Evolutionary conservation across 2,329 filamentous ascomycete species (phyloP).

Genomic region (Aureobasidium sp.): DNA sequence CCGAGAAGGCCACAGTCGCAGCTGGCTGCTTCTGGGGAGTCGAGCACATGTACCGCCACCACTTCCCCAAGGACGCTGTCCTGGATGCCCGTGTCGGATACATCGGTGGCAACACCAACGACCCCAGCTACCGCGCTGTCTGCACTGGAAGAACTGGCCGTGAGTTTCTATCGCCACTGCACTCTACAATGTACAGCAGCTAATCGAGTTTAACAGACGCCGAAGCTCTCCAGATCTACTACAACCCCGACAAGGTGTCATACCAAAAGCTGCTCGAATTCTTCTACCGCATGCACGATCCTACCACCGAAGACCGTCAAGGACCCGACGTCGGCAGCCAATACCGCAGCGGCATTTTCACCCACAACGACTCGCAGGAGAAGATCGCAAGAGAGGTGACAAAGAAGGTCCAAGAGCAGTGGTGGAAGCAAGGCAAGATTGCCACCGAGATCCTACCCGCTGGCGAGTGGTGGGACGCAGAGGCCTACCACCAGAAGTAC

Average conservation of each 20-base stretch:
- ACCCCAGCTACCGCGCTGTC: constrained; percentile 73
- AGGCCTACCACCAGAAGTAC: constrained; percentile 89
- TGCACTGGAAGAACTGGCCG: constrained; percentile 79
- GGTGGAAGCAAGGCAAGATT: constrained; percentile 63
- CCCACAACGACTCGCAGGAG: constrained; percentile 75
- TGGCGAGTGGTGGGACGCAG: constrained; percentile 87
- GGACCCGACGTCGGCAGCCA: constrained; percentile 80
- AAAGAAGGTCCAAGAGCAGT: constrained; percentile 68
- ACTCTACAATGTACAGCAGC: neutral
- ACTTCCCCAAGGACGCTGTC: constrained; percentile 74
- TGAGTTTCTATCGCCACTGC: constrained; percentile 38
- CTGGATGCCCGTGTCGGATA: constrained; percentile 92
- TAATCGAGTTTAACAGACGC: constrained; percentile 52
- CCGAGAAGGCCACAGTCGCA: constrained; percentile 75
- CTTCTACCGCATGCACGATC: constrained; percentile 98
- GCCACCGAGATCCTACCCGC: constrained; percentile 70
- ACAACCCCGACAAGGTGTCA: constrained; percentile 65
- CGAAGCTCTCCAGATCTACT: constrained; percentile 80
- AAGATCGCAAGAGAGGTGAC: constrained; percentile 68
- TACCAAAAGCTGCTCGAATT: constrained; percentile 86
- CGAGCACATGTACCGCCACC: constrained; percentile 84
- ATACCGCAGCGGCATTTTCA: constrained; percentile 90
- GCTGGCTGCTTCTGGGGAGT: constrained; percentile 99
- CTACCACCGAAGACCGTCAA: constrained; percentile 77
- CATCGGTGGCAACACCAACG: constrained; percentile 67